Evolutionary conservation across 1,139 yeast species (phyloP).

Genomic region (Candida sojae): DNA sequence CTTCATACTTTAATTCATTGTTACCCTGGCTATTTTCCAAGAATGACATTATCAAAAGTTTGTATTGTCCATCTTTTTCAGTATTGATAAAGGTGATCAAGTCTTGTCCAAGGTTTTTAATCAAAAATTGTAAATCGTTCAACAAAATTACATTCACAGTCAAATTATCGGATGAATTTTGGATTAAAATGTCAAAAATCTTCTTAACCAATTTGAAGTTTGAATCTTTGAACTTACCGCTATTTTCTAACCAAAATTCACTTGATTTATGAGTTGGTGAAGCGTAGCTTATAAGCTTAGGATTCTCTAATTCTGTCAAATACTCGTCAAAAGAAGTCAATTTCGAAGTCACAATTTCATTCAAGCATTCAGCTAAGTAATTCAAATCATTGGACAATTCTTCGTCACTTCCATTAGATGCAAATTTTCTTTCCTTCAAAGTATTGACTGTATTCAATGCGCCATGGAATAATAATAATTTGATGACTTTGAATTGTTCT

Average conservation of each 20-base stretch:
- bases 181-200: slow-evolving; percentile 38
- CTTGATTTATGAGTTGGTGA: slow-evolving; percentile 85
- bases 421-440: slow-evolving; percentile 84
- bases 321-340: slow-evolving; percentile 94
- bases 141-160: slow-evolving; percentile 47
- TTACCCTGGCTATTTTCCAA: slow-evolving; percentile 71
- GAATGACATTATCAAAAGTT: slow-evolving; percentile 80
- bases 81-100: slow-evolving; percentile 70
- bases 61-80: slow-evolving; percentile 54
- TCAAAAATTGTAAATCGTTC: slow-evolving; percentile 52
- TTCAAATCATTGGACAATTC: slow-evolving; percentile 79
- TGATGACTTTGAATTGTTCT: slow-evolving; percentile 55
- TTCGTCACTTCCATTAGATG: slow-evolving; percentile 68
- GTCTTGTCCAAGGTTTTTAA: slow-evolving; percentile 54
- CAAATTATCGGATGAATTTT: slow-evolving; percentile 22
- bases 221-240: slow-evolving; percentile 71
- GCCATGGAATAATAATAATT: slow-evolving; percentile 73
- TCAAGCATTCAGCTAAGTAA: slow-evolving; percentile 56
- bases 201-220: slow-evolving; percentile 72
- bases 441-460: slow-evolving; percentile 70
- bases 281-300: slow-evolving; percentile 80
- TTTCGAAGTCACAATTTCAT: slow-evolving; percentile 66
- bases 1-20: slow-evolving; percentile 90
- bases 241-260: slow-evolving; percentile 88
- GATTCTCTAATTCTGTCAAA: slow-evolving; percentile 77